Evolutionary conservation across 495 filamentous ascomycete genomes (phyloP).

Genomic region (Lindgomyces ingoldianus): DNA sequence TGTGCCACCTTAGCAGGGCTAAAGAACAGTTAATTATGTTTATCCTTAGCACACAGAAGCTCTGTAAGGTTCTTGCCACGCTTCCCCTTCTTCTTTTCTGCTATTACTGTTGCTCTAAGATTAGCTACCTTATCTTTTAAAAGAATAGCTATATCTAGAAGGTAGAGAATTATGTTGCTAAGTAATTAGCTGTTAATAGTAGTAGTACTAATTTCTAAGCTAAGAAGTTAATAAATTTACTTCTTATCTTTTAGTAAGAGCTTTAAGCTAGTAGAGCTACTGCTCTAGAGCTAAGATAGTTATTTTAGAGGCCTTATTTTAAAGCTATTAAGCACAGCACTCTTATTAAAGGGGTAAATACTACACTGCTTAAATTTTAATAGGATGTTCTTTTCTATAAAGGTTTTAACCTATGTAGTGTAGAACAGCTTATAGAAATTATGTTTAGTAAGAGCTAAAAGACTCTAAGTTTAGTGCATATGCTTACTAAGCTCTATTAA

Average conservation of each 20-base stretch:
- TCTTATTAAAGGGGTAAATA: neutral
- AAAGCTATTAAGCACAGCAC: neutral
- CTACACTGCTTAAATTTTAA: neutral
- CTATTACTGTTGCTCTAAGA: neutral
- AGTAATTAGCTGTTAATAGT: neutral
- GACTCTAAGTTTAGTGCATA: neutral
- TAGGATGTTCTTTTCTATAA: conserved; percentile 6
- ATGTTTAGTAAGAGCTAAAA: neutral
- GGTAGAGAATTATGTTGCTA: neutral
- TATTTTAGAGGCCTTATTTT: neutral
- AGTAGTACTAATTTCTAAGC: neutral
- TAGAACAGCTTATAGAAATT: conserved; percentile 6
- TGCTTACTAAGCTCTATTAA: neutral
- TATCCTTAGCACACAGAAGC: neutral
- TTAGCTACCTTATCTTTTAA: neutral
- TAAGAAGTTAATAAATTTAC: neutral
- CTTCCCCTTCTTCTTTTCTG: neutral
- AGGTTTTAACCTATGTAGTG: neutral
- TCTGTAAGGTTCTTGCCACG: conserved; percentile 1
- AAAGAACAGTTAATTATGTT: neutral
- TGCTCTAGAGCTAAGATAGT: neutral
- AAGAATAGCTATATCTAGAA: neutral
- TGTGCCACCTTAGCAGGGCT: neutral
- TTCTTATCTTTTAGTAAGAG: neutral
- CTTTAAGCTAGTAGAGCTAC: neutral